These are phyloP conservation scores for Vitis hybrid DNA, from an alignment of 177 flowering plant genomes.

Conservation along the genomic window DNA sequence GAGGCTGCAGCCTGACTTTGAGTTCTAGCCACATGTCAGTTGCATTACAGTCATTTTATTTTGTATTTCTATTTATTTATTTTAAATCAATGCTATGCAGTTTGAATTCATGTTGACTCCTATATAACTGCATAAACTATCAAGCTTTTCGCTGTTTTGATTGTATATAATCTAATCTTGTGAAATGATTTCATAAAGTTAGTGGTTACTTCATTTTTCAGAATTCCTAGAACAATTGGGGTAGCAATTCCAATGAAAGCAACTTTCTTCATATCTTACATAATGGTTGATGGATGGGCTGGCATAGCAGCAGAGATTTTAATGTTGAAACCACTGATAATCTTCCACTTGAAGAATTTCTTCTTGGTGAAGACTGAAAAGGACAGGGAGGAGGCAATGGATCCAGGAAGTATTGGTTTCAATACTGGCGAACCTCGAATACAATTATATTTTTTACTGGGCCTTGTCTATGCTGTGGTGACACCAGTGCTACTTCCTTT, in stretches of 20 bases:
- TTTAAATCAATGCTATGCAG: too few relatives aligned
- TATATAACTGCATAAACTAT: too few relatives aligned
- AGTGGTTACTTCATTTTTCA: conserved; percentile 16
- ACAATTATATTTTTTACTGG: conserved; percentile 69
- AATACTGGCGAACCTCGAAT: conserved; percentile 74
- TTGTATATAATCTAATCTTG: too few relatives aligned
- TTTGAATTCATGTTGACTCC: too few relatives aligned
- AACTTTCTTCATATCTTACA: conserved; percentile 74
- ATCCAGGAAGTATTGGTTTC: conserved; percentile 74
- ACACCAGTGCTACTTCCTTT: conserved; percentile 72
- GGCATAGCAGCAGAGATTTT: conserved; percentile 75
- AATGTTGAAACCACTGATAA: conserved; percentile 57
- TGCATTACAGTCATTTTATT: too few relatives aligned
- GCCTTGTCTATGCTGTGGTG: conserved; percentile 68
- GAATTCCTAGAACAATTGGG: conserved; percentile 63
- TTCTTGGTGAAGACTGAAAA: conserved; percentile 81
- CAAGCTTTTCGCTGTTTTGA: too few relatives aligned
- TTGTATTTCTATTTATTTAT: too few relatives aligned
- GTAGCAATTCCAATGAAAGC: conserved; percentile 70
- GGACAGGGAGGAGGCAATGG: conserved; percentile 77
- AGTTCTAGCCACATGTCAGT: too few relatives aligned
- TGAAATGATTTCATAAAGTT: not conserved
- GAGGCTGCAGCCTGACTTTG: too few relatives aligned
- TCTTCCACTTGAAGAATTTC: conserved; percentile 67
- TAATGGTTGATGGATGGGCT: conserved; percentile 90